Evolutionary conservation across 768 basidiomycete genomes (phyloP).

Genomic region (Nevesoporus exiguus): DNA sequence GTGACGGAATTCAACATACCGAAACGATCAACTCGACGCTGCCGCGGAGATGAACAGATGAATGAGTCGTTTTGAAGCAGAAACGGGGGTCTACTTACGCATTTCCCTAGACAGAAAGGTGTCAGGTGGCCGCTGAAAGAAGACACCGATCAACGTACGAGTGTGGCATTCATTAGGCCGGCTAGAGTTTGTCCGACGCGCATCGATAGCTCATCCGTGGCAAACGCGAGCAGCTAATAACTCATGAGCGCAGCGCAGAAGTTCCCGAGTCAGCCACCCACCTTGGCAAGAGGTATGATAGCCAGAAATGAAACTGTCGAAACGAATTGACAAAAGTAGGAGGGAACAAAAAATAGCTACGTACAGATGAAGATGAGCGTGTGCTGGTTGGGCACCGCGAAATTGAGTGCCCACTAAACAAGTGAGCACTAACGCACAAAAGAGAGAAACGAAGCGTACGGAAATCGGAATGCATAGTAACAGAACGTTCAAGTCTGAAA

Average conservation of each 20-base stretch:
- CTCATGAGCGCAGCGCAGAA: neutral
- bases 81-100: constrained; percentile 19
- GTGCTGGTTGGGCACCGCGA: constrained; percentile 46
- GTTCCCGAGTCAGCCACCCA: constrained; percentile 18
- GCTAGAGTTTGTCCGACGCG: constrained; percentile 82
- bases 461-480: constrained; percentile 71
- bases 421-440: neutral
- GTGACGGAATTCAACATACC: constrained; percentile 34
- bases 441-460: constrained; percentile 32
- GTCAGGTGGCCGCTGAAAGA: neutral
- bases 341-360: constrained; percentile 28
- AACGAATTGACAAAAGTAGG: neutral
- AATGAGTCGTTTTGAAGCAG: neutral
- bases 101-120: constrained; percentile 23
- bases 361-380: constrained; percentile 72
- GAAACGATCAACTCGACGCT: constrained; percentile 67
- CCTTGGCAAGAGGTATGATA: constrained; percentile 83
- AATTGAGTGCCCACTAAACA: constrained; percentile 69
- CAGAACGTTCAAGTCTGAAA: constrained; percentile 64
- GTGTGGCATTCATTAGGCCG: constrained; percentile 81
- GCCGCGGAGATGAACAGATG: neutral
- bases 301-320: constrained; percentile 70
- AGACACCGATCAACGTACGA: constrained; percentile 41
- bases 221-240: constrained; percentile 68
- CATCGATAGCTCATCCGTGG: constrained; percentile 80